Base-by-base conservation (phyloP, 78 protist species). In the Andalucia godoyi region DNA sequence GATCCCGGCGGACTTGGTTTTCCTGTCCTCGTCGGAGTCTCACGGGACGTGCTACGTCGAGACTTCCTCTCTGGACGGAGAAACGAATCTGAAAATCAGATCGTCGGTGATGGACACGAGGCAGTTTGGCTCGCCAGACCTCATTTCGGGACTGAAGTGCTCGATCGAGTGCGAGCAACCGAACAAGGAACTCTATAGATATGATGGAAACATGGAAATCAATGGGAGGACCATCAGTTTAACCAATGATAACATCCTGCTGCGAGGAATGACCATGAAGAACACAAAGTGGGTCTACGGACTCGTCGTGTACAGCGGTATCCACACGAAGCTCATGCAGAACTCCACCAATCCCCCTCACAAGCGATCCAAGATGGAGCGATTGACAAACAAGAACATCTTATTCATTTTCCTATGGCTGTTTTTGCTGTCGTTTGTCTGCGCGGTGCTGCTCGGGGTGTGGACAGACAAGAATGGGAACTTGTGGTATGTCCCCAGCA, bases 31-130 rank as follows among this genome's bases (percentile, higher is more conserved):
- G 18, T 27, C 57, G 29, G 47, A 55, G 21, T 46, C 46, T 17
- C 13, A 57, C 7, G 81, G 82, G 15, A 5, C 15, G 7, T 79
- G 88, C 68, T 84, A 57, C 46, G 57, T 90, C 18, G 82, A 88
- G 30, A 88, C 93, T 15, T 29, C 82, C 9, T 74, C 75, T 36
- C 55, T 88, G 12, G 93, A 88, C 37, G 93, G 93, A 18, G 85
- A 80, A 34, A 74, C 76, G 6, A 74, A 72, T 29, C 61, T 80
- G 29, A 80, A 81, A 25, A 23, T 55, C 8, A 43, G 68, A 17
- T 49, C 59, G 9, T 10, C 70, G 23, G 9, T 37, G 67, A 54
- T 33, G 34, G 3, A 17, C 8, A 9, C 6, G 5, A 23, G 10
- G 30, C 57, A 38, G 17, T 4, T 9, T 18, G 30, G 6, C 70